phyloP scores from a whole-genome alignment of 139 green algal genomes.

The Medakamo hakoo region DNA sequence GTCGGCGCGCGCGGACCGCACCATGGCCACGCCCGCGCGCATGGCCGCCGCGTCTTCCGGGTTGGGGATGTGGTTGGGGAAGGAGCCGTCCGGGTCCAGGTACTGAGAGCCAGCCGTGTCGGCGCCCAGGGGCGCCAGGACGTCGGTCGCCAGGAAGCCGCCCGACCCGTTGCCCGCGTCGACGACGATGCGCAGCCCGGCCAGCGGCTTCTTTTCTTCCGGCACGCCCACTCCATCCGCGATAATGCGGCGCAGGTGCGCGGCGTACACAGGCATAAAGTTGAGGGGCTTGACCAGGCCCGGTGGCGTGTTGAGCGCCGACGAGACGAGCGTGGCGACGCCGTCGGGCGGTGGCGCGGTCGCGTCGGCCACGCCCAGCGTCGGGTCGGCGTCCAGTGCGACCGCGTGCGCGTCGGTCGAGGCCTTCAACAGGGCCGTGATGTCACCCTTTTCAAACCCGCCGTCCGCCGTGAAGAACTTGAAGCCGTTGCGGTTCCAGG shows the following conservation, averaged over 20 bases:
- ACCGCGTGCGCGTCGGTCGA: conserved; percentile 16
- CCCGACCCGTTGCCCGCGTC: conserved; percentile 66
- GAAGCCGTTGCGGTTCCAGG: conserved; percentile 70
- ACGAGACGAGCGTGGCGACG: neutral
- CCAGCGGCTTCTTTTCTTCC: conserved; percentile 34
- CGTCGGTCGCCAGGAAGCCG: conserved; percentile 72
- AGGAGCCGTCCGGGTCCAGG: conserved; percentile 82
- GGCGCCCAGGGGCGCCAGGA: conserved; percentile 81
- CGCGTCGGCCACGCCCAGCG: neutral
- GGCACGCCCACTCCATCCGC: conserved; percentile 31
- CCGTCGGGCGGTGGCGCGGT: neutral
- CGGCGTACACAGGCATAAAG: conserved; percentile 44
- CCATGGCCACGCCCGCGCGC: conserved; percentile 27
- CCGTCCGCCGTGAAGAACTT: conserved; percentile 61
- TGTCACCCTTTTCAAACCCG: conserved; percentile 65
- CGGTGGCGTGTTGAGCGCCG: conserved; percentile 11
- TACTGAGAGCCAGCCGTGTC: conserved; percentile 61
- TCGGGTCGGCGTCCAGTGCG: neutral
- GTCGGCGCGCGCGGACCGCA: conserved; percentile 46
- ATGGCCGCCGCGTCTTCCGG: conserved; percentile 85
- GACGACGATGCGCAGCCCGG: conserved; percentile 22
- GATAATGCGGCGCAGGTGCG: conserved; percentile 49
- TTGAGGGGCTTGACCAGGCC: conserved; percentile 10
- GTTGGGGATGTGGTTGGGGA: conserved; percentile 91
- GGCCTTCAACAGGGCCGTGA: conserved; percentile 46